Evolutionary conservation across 257 asterid genomes (phyloP), one percentile per base, ranked within the genome.

Genomic region (Osmanthus fragrans): DNA sequence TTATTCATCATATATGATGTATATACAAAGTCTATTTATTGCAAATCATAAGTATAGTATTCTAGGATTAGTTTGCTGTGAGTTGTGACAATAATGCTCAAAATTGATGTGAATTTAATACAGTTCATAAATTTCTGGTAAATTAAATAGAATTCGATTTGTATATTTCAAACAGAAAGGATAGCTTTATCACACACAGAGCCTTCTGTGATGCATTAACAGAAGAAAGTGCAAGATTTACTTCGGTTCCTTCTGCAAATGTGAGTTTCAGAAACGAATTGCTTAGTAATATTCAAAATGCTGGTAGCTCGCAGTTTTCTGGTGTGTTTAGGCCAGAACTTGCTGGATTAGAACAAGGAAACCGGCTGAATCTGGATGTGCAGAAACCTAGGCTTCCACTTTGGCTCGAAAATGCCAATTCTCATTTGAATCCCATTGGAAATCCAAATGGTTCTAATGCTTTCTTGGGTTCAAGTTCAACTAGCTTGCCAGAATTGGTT

Each of bases 121-220:
- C 67, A 9, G 32, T 47, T 68, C 19, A 29, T 76, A 18, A 37
- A 73, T 51, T 3, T 27, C 30, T 72, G 39, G 18, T 51, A 27
- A 56, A 16, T 21, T 16, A 19, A 45, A 15, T 64, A 39, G 80
- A 51, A 39, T 60, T 72, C 13, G 11, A 10, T 51, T 74, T 77
- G 5, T 74, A 21, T 45, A 13, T 32, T 54, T 75, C 4, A 4
- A 68, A 79, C 93, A 94, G 98, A 77, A 94, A 94, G 89, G 98
- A 94, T 72, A 94, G 98, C 81, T 94, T 94, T 80, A 90, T 92
- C 80, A 94, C 98, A 21, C 97, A 94, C 39, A 75, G 98, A 77
- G 98, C 98, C 7, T 94, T 94, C 75, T 92, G 98, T 54, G 97
- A 94, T 80, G 97, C 98, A 2, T 80, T 92, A 27, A 96, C 94